Percentiles rank a stretch among this genome's conserved stretches.
Evolutionary conservation across 2,329 filamentous ascomycete genomes (phyloP).

Genomic region (Penicillium sp.): DNA sequence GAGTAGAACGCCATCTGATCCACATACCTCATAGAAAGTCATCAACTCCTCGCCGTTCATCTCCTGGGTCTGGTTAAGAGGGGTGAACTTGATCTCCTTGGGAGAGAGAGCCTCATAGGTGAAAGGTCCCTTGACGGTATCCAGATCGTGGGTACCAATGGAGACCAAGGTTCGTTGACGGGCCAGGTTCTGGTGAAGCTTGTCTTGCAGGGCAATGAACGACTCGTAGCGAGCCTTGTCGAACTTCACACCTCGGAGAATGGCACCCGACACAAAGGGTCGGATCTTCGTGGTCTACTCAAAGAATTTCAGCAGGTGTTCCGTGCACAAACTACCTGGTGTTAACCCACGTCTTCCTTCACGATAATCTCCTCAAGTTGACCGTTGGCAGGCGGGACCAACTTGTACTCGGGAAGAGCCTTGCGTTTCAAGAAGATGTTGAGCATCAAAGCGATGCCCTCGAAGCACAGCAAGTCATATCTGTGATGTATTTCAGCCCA

Average conservation of each 20-base stretch:
- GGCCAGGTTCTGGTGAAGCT: conserved; percentile 94
- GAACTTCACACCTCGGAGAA: conserved; percentile 90
- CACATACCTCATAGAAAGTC: conserved; percentile 77
- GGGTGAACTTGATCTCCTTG: conserved; percentile 88
- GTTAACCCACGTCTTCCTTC: conserved; percentile 61
- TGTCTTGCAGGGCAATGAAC: conserved; percentile 97
- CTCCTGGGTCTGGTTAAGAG: conserved; percentile 87
- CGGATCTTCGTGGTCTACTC: conserved; percentile 74
- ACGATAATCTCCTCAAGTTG: conserved; percentile 83
- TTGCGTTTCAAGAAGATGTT: conserved; percentile 88
- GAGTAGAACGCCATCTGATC: neutral
- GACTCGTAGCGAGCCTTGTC: conserved; percentile 90
- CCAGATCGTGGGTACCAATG: conserved; percentile 95
- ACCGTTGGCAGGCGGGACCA: conserved; percentile 74
- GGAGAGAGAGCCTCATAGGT: conserved; percentile 92
- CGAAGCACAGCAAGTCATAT: conserved; percentile 94
- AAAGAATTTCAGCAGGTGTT: conserved; percentile 17
- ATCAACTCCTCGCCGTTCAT: conserved; percentile 91
- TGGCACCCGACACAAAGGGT: conserved; percentile 86
- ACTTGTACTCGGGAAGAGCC: conserved; percentile 77
- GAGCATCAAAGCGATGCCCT: conserved; percentile 93
- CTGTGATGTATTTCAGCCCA: conserved; percentile 43
- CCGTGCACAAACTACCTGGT: neutral
- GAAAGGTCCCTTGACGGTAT: conserved; percentile 92
- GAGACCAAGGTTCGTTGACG: conserved; percentile 92